phyloP scores from a whole-genome alignment of 768 basidiomycete species.

The Lactarius quietus region DNA sequence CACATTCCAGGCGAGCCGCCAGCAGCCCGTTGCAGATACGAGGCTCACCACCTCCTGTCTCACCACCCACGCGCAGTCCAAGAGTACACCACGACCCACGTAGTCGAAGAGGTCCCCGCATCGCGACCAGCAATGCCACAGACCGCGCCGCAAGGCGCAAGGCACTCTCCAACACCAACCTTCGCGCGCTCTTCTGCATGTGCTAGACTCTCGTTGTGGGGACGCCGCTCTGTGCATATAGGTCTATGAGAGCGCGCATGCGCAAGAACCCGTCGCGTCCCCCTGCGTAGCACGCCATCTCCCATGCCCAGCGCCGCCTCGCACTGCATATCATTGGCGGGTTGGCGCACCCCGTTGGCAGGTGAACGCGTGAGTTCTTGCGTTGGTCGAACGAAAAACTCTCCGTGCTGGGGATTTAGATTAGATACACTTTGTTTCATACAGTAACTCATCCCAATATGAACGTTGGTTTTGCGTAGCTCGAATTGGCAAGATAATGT shows the following conservation, averaged over 20 bases:
- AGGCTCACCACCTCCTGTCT: neutral
- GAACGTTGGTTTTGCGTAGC: neutral
- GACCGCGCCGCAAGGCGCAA: conserved; percentile 4
- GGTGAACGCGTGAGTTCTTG: conserved; percentile 3
- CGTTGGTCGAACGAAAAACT: neutral
- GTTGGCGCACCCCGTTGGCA: conserved; percentile 6
- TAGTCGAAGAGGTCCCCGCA: neutral
- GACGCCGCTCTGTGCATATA: neutral
- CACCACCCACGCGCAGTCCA: too few species aligned
- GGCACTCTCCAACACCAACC: conserved; percentile 15
- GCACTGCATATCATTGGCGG: conserved; percentile 38
- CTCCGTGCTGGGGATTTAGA: neutral
- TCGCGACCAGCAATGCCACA: neutral
- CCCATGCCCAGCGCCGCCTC: conserved; percentile 38
- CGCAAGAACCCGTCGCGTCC: conserved; percentile 32
- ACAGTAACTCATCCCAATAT: neutral
- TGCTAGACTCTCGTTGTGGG: neutral
- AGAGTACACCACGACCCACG: neutral
- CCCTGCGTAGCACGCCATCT: conserved; percentile 42
- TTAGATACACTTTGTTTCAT: neutral
- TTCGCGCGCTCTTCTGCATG: conserved; percentile 20
- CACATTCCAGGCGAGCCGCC: neutral
- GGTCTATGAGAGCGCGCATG: conserved; percentile 7
- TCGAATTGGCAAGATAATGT: conserved; percentile 6
- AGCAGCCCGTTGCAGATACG: neutral